Conservation (phyloP, 1,139 yeast species). For the Pichia sp. region DNA sequence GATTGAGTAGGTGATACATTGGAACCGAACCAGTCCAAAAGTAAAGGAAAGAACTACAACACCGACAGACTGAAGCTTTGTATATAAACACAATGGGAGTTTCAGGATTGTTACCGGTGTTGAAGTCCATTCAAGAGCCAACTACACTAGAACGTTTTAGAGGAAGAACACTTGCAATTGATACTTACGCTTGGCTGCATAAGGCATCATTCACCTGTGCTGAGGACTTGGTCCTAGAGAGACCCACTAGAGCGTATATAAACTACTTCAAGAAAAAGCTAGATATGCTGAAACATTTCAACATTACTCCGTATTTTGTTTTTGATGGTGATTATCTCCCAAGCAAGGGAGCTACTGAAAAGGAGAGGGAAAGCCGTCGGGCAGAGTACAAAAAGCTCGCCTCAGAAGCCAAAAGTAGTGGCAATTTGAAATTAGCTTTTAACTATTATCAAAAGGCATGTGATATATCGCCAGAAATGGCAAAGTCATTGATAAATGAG, state of each 20-base stretch:
- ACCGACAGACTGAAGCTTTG: not conserved
- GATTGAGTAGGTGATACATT: not conserved
- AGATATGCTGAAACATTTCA: constrained; percentile 58
- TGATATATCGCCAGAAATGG: constrained; percentile 88
- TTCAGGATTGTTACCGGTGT: constrained; percentile 66
- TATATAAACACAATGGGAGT: constrained; percentile 58
- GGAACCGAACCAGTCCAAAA: not conserved
- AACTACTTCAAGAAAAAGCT: constrained; percentile 59
- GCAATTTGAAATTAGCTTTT: constrained; percentile 58
- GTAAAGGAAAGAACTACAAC: not conserved
- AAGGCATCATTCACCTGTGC: constrained; percentile 82
- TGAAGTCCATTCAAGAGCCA: constrained; percentile 67
- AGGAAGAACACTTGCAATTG: constrained; percentile 83
- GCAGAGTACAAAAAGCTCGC: constrained; percentile 57
- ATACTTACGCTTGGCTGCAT: constrained; percentile 96
- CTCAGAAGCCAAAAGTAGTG: constrained; percentile 42
- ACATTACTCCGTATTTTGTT: constrained; percentile 80
- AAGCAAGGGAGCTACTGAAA: constrained; percentile 72
- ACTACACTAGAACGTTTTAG: constrained; percentile 55
- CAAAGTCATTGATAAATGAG: constrained; percentile 74
- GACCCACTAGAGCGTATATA: constrained; percentile 65
- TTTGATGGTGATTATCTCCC: constrained; percentile 91
- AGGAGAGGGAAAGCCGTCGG: constrained; percentile 54
- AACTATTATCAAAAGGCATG: constrained; percentile 74
- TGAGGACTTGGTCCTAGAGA: constrained; percentile 67